phyloP scores from a whole-genome alignment of 2,329 filamentous ascomycete genomes.

The Colletotrichum gigasporum region DNA sequence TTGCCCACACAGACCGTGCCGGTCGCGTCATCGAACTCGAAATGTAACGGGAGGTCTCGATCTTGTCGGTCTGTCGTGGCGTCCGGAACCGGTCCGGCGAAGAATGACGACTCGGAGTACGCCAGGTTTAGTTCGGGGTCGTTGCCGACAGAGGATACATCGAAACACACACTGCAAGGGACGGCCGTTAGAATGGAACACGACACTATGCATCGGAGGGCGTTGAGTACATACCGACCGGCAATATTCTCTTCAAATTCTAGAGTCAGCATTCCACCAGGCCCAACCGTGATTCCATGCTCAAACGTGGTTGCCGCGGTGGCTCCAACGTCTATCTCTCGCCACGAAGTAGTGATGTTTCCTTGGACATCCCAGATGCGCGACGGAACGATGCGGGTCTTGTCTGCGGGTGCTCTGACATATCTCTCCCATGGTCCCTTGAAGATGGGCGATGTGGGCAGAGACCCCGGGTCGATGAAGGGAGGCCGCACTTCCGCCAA shows the following conservation, averaged over 20 bases:
- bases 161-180: constrained; percentile 43
- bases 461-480: constrained; percentile 34
- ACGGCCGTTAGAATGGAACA: not conserved
- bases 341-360: constrained; percentile 37
- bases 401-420: constrained; percentile 46
- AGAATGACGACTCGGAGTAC: constrained; percentile 36
- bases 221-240: constrained; percentile 42
- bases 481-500: constrained; percentile 20
- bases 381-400: constrained; percentile 44
- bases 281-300: constrained; percentile 39
- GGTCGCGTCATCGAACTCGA: constrained; percentile 38
- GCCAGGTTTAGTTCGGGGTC: constrained; percentile 38
- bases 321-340: constrained; percentile 6
- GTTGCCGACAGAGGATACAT: constrained; percentile 39
- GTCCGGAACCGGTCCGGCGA: constrained; percentile 35
- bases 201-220: not conserved
- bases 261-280: constrained; percentile 45
- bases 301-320: constrained; percentile 24
- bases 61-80: constrained; percentile 37
- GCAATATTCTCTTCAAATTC: constrained; percentile 52
- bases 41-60: constrained; percentile 36
- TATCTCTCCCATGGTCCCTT: constrained; percentile 50
- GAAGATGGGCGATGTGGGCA: constrained; percentile 44
- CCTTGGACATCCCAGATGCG: constrained; percentile 45
- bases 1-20: constrained; percentile 44